A percentile compares a stretch with the other conserved stretches of the same genome.
phyloP scores from a whole-genome alignment of 176 grass and related monocot genomes.

The Juncus effusus region DNA sequence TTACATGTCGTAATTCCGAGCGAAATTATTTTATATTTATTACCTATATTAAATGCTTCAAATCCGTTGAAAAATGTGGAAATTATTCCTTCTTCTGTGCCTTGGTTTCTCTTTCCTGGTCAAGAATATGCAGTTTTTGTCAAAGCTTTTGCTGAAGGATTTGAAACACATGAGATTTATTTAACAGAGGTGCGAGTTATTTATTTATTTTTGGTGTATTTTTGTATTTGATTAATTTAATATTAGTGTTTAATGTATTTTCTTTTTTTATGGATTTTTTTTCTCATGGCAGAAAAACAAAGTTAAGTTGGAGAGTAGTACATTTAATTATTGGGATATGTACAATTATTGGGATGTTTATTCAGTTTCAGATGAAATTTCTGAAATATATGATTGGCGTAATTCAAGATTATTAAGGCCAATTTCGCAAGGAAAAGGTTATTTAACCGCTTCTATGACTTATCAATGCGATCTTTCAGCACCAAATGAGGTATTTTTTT shows the following conservation, averaged over 20 bases:
- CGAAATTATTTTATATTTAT: slow-evolving; percentile 61
- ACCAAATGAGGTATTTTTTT: slow-evolving; percentile 53
- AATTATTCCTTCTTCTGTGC: slow-evolving; percentile 56
- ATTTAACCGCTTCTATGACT: slow-evolving; percentile 53
- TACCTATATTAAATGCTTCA: slow-evolving; percentile 61
- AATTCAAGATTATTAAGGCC: slow-evolving; percentile 71
- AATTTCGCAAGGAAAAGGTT: slow-evolving; percentile 63
- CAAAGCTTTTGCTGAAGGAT: slow-evolving; percentile 71
- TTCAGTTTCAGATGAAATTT: slow-evolving; percentile 30
- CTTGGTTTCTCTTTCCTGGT: slow-evolving; percentile 90
- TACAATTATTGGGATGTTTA: slow-evolving; percentile 65
- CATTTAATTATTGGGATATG: slow-evolving; percentile 68
- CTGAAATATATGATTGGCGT: slow-evolving; percentile 33
- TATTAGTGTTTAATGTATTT: not conserved
- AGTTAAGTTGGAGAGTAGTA: slow-evolving; percentile 68
- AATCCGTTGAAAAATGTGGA: slow-evolving; percentile 41
- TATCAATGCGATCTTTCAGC: slow-evolving; percentile 47
- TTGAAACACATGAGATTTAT: slow-evolving; percentile 67
- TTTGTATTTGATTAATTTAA: not conserved
- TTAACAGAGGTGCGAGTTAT: slow-evolving; percentile 64
- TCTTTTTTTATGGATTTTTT: slow-evolving; percentile 22
- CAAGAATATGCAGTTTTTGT: slow-evolving; percentile 56
- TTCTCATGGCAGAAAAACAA: slow-evolving; percentile 59
- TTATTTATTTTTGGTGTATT: slow-evolving; percentile 8
- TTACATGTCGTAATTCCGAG: slow-evolving; percentile 79